A percentile compares a stretch with the other conserved stretches of the same genome.
Conservation (phyloP, 2,329 filamentous ascomycete genomes). For the Xylaria arbuscula region DNA sequence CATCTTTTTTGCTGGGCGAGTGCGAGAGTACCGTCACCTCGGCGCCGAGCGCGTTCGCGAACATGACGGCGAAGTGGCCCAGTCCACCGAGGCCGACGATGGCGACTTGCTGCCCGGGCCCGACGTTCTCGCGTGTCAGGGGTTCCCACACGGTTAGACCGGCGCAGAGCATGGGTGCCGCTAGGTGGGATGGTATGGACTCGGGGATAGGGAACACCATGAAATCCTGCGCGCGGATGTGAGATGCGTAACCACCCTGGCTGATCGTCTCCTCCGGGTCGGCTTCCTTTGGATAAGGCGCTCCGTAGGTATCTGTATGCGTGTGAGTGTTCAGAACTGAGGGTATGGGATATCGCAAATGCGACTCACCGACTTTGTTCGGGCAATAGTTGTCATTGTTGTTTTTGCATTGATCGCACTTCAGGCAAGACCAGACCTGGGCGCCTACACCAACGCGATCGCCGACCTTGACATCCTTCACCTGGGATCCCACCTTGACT, state of each 20-base stretch:
- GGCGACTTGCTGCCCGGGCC: conserved; percentile 76
- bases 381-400: conserved; percentile 64
- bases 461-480: conserved; percentile 65
- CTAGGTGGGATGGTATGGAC: conserved; percentile 59
- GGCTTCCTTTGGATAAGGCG: conserved; percentile 67
- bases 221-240: conserved; percentile 63
- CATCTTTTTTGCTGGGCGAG: conserved; percentile 66
- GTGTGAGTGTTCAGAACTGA: conserved; percentile 1
- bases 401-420: conserved; percentile 59
- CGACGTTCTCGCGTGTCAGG: conserved; percentile 72
- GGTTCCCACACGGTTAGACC: conserved; percentile 81
- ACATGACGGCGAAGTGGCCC: conserved; percentile 78
- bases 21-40: conserved; percentile 74
- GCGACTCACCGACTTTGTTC: conserved; percentile 53
- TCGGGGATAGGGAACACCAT: conserved; percentile 72
- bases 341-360: background rate
- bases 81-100: conserved; percentile 79
- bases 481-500: conserved; percentile 53
- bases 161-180: conserved; percentile 79
- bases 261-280: conserved; percentile 66
- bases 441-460: conserved; percentile 74
- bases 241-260: conserved; percentile 71
- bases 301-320: conserved; percentile 65
- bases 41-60: conserved; percentile 75
- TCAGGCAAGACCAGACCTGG: conserved; percentile 67